Conservation (phyloP, 331 rosid species). For the Malus hybrid region DNA sequence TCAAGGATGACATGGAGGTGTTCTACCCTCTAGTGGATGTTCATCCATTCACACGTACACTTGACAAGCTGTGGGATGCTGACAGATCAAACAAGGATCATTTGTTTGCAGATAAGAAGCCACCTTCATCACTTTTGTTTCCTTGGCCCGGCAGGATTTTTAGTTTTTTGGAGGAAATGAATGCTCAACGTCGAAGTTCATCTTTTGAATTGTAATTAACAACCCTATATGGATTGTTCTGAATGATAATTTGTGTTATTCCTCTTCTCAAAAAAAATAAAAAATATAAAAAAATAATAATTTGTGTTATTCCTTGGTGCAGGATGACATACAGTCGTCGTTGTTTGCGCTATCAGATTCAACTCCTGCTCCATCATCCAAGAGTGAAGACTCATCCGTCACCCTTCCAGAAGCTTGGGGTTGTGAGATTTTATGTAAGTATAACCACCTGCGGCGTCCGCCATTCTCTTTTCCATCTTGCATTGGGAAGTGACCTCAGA, state of each 20-base stretch:
- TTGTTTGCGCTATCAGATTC: slow-evolving; percentile 47
- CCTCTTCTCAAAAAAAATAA: not conserved
- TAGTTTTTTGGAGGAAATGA: slow-evolving; percentile 10
- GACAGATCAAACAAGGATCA: slow-evolving; percentile 65
- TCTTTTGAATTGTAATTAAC: slow-evolving; percentile 6
- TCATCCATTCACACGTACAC: slow-evolving; percentile 77
- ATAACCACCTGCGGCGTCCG: slow-evolving; percentile 20
- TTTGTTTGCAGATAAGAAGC: slow-evolving; percentile 58
- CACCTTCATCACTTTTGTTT: slow-evolving; percentile 50
- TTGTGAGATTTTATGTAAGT: slow-evolving; percentile 66
- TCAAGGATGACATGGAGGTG: slow-evolving; percentile 97
- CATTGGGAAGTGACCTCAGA: slow-evolving; percentile 55
- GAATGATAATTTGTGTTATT: slow-evolving; percentile 16
- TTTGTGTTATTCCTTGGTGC: slow-evolving; percentile 19
- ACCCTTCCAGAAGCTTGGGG: slow-evolving; percentile 99
- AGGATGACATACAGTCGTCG: slow-evolving; percentile 73
- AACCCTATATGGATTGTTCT: not conserved
- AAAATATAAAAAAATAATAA: not conserved
- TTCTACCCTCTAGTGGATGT: slow-evolving; percentile 98
- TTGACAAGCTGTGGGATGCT: slow-evolving; percentile 73
- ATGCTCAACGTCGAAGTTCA: slow-evolving; percentile 6
- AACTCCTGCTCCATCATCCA: slow-evolving; percentile 70
- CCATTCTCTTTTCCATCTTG: slow-evolving; percentile 63
- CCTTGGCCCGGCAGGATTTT: slow-evolving; percentile 51
- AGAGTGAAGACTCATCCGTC: slow-evolving; percentile 70